These are phyloP conservation scores for Litsea cubeba DNA, from an alignment of 164 flowering plant species.

Conservation along the genomic window DNA sequence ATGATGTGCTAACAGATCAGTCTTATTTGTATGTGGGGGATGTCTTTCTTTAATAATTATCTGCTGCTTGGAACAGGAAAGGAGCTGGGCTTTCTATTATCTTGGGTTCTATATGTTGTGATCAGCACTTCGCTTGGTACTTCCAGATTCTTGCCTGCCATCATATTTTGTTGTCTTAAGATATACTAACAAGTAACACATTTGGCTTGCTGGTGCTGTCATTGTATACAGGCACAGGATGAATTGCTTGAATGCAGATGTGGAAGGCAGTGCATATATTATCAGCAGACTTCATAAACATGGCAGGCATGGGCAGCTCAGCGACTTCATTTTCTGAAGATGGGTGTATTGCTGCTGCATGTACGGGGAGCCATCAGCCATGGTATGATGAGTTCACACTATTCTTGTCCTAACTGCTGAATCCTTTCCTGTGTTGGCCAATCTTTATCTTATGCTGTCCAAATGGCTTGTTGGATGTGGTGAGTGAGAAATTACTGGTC, in stretches of 20 bases:
- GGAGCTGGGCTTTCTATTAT: slow-evolving; percentile 62
- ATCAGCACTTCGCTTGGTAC: slow-evolving; percentile 82
- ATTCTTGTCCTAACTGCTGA: background rate
- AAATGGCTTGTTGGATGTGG: no score
- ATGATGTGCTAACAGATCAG: background rate
- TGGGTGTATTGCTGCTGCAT: background rate
- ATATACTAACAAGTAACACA: background rate
- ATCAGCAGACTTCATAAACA: slow-evolving; percentile 19
- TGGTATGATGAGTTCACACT: background rate
- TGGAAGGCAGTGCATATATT: slow-evolving; percentile 64
- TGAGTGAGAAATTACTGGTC: no score
- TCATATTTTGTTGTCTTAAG: background rate
- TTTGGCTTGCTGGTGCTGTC: background rate
- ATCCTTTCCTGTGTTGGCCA: background rate
- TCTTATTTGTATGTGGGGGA: background rate
- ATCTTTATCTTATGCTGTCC: background rate
- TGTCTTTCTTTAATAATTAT: background rate
- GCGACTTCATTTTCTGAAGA: slow-evolving; percentile 76
- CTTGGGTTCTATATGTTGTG: slow-evolving; percentile 82
- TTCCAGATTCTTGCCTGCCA: background rate
- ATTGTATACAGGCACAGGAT: slow-evolving; percentile 67
- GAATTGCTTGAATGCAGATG: slow-evolving; percentile 73
- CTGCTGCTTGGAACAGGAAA: slow-evolving; percentile 48
- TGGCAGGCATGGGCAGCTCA: slow-evolving; percentile 40
- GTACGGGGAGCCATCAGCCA: background rate